Base-by-base conservation (phyloP, 1,139 yeast genomes). In the Suzukiozyma palmioleophila region DNA sequence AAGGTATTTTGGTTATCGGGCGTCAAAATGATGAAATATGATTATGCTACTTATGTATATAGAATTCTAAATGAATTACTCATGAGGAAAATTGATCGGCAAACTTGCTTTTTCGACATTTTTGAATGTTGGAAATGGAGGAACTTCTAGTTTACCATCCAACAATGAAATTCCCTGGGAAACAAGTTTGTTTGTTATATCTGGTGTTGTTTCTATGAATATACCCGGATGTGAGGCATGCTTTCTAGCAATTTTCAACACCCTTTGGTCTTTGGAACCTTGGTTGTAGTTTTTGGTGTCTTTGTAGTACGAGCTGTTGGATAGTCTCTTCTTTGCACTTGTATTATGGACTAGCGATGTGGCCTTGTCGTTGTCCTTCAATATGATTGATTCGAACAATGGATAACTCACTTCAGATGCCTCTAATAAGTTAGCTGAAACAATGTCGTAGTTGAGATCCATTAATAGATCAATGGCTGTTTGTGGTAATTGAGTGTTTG, bases 211-310 rank as follows among this genome's bases (percentile, higher is more conserved):
- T 3, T 77, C 79, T 3, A 65, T 54, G 2, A 55, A 48, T 8
- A 79, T 66, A 0, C 85, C 84, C 1, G 86, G 81, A 50, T 81
- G 85, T 0, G 82, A 85, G 45, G 71, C 69, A 42, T 79, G 82
- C 37, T 56, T 71, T 27, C 56, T 52, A 7, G 62, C 44, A 15
- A 65, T 47, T 43, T 64, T 71, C 39, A 69, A 48, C 3, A 59
- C 50, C 7, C 56, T 62, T 4, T 64, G 74, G 8, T 52, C 56
- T 15, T 26, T 33, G 27, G n/a, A 33, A 33, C 18, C 29, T 8
- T 38, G 29, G 21, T 26, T 32, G 24, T 13, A 26, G 37, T 30
- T 42, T 46, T 33, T 37, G 39, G 24, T 33, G 39, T 36, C 35
- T 38, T 44, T 10, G 32, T 18, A 39, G 38, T 49, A 50, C 40